Conservation (phyloP, 306 rosid genomes). For the Neltuma alba region DNA sequence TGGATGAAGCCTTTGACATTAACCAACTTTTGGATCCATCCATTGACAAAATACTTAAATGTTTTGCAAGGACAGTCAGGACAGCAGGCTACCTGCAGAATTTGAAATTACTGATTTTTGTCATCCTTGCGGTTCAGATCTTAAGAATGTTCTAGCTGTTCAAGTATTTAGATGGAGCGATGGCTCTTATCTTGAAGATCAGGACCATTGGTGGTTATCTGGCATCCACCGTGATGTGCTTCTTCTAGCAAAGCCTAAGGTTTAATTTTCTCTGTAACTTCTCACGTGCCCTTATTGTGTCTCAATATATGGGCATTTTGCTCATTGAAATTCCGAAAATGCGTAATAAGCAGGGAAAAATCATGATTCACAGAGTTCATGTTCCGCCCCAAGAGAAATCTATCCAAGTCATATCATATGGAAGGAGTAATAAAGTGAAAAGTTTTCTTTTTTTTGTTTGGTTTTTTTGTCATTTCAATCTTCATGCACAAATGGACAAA, state of each 20-base stretch:
- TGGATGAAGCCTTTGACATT: slow-evolving; percentile 21
- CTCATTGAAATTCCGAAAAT: slow-evolving; percentile 14
- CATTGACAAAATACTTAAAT: slow-evolving; percentile 37
- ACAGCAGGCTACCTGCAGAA: slow-evolving; percentile 94
- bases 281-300: not conserved
- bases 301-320: not conserved
- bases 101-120: slow-evolving; percentile 91
- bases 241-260: slow-evolving; percentile 92
- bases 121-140: slow-evolving; percentile 68
- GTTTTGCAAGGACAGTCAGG: slow-evolving; percentile 83
- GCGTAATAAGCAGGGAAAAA: not conserved
- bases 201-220: slow-evolving; percentile 97
- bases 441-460: too few species aligned
- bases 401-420: not conserved
- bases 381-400: not conserved
- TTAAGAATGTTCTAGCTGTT: slow-evolving; percentile 79
- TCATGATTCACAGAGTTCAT: not conserved
- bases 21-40: slow-evolving; percentile 17
- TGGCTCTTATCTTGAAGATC: slow-evolving; percentile 96
- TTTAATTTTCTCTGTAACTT: slow-evolving; percentile 40
- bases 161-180: slow-evolving; percentile 98
- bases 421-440: not conserved
- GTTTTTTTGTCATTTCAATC: not conserved
- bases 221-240: slow-evolving; percentile 96
- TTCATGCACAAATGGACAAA: not conserved